These are phyloP conservation scores for Blumeriella jaapii DNA, from an alignment of 2,329 filamentous ascomycete species.

Conservation along the genomic window DNA sequence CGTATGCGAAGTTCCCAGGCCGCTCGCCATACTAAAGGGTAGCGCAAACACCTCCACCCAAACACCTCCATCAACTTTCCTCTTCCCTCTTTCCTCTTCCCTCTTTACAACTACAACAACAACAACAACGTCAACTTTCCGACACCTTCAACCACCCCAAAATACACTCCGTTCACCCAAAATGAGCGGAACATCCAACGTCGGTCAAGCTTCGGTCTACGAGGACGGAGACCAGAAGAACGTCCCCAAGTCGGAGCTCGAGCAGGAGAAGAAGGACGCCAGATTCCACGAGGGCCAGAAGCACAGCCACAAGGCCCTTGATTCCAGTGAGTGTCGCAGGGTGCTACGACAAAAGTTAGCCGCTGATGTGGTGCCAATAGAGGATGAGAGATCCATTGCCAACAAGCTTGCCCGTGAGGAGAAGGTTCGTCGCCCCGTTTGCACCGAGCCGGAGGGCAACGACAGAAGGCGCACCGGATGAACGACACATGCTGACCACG, in stretches of 20 bases:
- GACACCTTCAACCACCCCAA: not conserved
- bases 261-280: conserved; percentile 37
- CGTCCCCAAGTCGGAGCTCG: conserved; percentile 38
- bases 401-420: conserved; percentile 58
- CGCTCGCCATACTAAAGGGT: no score
- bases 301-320: conserved; percentile 55
- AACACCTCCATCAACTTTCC: no score
- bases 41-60: no score
- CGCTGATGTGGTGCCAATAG: conserved; percentile 28
- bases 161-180: conserved; percentile 4
- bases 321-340: conserved; percentile 50
- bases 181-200: conserved; percentile 29
- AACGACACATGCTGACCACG: conserved; percentile 9
- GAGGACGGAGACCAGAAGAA: conserved; percentile 70
- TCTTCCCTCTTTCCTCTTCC: not conserved
- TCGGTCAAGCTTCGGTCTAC: conserved; percentile 56
- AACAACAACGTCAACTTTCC: not conserved
- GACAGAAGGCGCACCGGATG: not conserved
- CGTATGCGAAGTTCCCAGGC: conserved; percentile 4
- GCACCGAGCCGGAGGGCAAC: not conserved
- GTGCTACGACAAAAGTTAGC: no score
- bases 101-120: not conserved
- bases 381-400: conserved; percentile 60
- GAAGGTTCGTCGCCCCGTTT: conserved; percentile 27
- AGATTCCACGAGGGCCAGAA: conserved; percentile 62